phyloP scores from a whole-genome alignment of 1,139 yeast species.

The Sugiyamaella neomexicana region DNA sequence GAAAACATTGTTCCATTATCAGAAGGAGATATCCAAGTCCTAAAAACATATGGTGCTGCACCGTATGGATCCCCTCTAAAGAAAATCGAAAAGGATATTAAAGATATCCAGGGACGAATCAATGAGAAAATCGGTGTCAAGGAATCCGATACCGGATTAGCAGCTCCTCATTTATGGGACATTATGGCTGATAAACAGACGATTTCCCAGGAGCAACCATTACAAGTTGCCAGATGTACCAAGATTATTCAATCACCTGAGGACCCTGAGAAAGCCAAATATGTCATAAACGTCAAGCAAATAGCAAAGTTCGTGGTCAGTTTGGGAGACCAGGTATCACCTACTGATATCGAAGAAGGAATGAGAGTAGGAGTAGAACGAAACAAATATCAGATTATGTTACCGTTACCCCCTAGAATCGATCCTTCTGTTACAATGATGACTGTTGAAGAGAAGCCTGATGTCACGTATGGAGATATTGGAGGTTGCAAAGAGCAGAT shows the following conservation, averaged over 20 bases:
- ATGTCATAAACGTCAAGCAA: conserved; percentile 94
- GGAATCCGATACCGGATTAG: conserved; percentile 93
- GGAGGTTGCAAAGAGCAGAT: conserved; percentile 99
- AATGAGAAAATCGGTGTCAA: conserved; percentile 92
- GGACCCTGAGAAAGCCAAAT: conserved; percentile 82
- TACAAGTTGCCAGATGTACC: conserved; percentile 98
- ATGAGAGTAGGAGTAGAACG: conserved; percentile 99
- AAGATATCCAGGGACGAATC: conserved; percentile 77
- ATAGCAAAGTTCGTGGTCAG: conserved; percentile 98
- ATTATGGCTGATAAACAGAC: conserved; percentile 94
- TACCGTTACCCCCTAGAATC: conserved; percentile 95
- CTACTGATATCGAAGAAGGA: conserved; percentile 98
- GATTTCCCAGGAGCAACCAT: conserved; percentile 89
- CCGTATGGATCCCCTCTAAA: conserved; percentile 86
- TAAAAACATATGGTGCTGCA: conserved; percentile 93
- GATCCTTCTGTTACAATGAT: conserved; percentile 99
- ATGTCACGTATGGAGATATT: conserved; percentile 77
- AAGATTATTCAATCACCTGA: conserved; percentile 76
- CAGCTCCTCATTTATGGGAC: conserved; percentile 97
- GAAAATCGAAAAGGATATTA: conserved; percentile 79
- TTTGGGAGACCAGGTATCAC: conserved; percentile 93
- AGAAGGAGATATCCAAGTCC: conserved; percentile 95
- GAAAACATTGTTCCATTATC: conserved; percentile 84
- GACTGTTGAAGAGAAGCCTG: conserved; percentile 99
- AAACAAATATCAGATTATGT: conserved; percentile 91